Percentiles rank a stretch among this genome's conserved stretches.
phyloP scores from a whole-genome alignment of 2,329 filamentous ascomycete genomes.

The Cladosporium sp. region DNA sequence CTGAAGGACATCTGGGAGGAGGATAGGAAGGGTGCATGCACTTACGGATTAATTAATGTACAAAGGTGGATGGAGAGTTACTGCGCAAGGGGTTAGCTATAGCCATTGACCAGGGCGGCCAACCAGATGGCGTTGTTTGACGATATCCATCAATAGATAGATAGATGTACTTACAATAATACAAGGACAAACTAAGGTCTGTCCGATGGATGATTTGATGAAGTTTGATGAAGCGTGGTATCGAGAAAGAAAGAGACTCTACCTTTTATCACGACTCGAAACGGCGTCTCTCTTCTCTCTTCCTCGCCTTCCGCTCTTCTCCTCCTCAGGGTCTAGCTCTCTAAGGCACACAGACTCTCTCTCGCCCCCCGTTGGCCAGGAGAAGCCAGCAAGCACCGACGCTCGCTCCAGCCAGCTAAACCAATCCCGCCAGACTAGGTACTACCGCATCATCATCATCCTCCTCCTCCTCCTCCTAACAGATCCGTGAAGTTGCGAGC shows the following conservation, averaged over 20 bases:
- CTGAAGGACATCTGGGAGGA: too few species aligned
- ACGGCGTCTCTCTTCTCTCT: too few species aligned
- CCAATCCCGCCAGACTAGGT: too few species aligned
- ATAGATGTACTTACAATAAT: constrained; percentile 8
- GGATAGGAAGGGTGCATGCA: not conserved
- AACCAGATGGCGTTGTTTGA: not conserved
- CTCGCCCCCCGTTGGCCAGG: not conserved
- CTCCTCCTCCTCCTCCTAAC: too few species aligned
- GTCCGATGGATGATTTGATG: constrained; percentile 1
- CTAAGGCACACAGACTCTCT: too few species aligned
- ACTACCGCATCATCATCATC: too few species aligned
- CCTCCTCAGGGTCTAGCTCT: not conserved
- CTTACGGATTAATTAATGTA: constrained; percentile 1
- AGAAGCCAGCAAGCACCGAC: not conserved
- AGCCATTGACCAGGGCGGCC: too few species aligned
- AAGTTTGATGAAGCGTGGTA: not conserved
- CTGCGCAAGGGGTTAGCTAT: constrained; percentile 5
- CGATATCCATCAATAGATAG: not conserved
- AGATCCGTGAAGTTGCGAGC: not conserved
- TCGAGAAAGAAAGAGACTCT: not conserved
- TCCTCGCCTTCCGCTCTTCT: too few species aligned
- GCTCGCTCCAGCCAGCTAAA: not conserved
- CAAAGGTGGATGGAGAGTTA: not conserved
- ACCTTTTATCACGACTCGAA: not conserved
- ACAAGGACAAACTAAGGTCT: not conserved